Conservation (phyloP, 2,329 filamentous ascomycete genomes). For the Emydomyces testavorans region DNA sequence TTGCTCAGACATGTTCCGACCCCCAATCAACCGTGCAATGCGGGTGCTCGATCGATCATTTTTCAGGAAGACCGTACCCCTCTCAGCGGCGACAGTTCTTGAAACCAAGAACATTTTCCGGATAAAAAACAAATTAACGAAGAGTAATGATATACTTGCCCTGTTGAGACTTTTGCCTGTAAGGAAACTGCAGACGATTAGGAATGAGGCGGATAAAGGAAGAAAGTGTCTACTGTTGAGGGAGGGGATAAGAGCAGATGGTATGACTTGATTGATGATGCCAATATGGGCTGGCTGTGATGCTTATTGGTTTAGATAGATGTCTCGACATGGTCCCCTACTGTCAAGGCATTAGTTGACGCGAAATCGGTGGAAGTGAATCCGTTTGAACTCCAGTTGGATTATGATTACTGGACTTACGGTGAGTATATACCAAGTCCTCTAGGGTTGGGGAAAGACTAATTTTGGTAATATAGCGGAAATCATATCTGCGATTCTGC, state of each 20-base stretch:
- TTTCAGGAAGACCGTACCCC: slow-evolving; percentile 63
- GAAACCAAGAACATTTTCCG: slow-evolving; percentile 63
- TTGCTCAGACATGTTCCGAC: slow-evolving; percentile 51
- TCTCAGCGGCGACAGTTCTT: slow-evolving; percentile 66
- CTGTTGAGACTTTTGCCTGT: slow-evolving; percentile 55
- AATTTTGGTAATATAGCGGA: slow-evolving; percentile 47
- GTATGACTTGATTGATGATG: slow-evolving; percentile 21
- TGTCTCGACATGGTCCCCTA: slow-evolving; percentile 63
- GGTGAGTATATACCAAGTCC: slow-evolving; percentile 41
- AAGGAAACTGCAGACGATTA: slow-evolving; percentile 47
- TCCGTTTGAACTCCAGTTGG: slow-evolving; percentile 62
- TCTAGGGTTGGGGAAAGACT: slow-evolving; percentile 2
- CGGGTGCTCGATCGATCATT: slow-evolving; percentile 70
- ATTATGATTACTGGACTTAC: slow-evolving; percentile 81
- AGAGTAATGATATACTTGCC: slow-evolving; percentile 53
- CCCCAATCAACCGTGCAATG: slow-evolving; percentile 69
- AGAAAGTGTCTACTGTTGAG: slow-evolving; percentile 32
- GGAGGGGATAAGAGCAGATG: slow-evolving; percentile 30
- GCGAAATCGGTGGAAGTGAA: slow-evolving; percentile 58
- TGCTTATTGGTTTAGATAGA: slow-evolving; percentile 37
- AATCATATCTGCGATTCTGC: slow-evolving; percentile 69
- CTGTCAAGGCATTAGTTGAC: slow-evolving; percentile 56
- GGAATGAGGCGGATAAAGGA: slow-evolving; percentile 23
- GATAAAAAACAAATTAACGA: slow-evolving; percentile 55
- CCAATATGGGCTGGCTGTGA: neutral